Conservation (phyloP, 73 alveolate genomes). For the Paramecium bursaria region DNA sequence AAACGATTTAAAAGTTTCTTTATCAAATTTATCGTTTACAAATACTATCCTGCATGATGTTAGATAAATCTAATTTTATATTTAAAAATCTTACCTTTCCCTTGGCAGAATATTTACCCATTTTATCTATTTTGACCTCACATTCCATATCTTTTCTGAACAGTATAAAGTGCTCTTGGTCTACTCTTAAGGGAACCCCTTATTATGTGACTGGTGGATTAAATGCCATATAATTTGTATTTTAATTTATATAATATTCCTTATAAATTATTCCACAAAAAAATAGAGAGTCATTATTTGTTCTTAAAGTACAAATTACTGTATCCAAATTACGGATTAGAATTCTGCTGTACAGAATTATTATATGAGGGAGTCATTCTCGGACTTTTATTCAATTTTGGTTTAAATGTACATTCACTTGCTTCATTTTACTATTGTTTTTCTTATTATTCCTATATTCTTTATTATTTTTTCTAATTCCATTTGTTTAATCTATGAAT, state of each 20-base stretch:
- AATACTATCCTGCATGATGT: slow-evolving; percentile 95
- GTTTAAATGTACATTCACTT: slow-evolving; percentile 48
- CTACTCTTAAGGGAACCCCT: slow-evolving; percentile 93
- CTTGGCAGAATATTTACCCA: slow-evolving; percentile 90
- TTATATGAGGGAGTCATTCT: too few species aligned
- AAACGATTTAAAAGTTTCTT: slow-evolving; percentile 87
- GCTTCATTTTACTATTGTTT: background rate
- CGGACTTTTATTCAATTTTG: slow-evolving; percentile 4
- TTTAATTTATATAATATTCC: background rate
- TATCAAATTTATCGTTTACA: slow-evolving; percentile 76
- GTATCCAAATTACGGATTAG: too few species aligned
- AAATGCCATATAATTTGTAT: slow-evolving; percentile 84
- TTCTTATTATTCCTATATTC: slow-evolving; percentile 14
- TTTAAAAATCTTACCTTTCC: slow-evolving; percentile 84
- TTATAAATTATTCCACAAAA: too few species aligned
- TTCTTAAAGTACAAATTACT: too few species aligned
- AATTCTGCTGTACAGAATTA: too few species aligned
- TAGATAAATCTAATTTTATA: slow-evolving; percentile 73
- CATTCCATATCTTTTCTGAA: slow-evolving; percentile 90
- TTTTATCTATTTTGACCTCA: slow-evolving; percentile 85
- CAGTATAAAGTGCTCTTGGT: slow-evolving; percentile 91
- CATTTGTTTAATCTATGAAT: slow-evolving; percentile 40
- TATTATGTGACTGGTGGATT: slow-evolving; percentile 91
- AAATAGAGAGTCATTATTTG: too few species aligned
- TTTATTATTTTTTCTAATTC: slow-evolving; percentile 30